Conservation (phyloP, 495 filamentous ascomycete species). For the Elaphomyces granulatus region DNA sequence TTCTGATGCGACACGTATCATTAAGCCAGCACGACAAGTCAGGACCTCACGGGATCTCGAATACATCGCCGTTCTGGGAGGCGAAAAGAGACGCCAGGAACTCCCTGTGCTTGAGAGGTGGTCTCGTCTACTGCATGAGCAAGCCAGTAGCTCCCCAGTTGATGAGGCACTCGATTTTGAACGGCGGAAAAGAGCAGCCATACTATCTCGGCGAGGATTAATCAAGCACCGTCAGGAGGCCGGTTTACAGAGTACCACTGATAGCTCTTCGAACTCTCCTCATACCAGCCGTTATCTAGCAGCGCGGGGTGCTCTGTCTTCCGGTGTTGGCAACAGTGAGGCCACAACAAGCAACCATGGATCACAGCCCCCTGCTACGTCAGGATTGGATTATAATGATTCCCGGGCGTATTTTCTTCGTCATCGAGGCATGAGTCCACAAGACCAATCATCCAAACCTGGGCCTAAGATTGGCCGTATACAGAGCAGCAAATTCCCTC, state of each 20-base stretch:
- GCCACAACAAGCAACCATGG: background rate
- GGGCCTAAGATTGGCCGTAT: conserved; percentile 13
- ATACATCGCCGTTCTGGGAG: too few species aligned
- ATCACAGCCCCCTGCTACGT: background rate
- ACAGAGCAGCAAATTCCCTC: conserved; percentile 17
- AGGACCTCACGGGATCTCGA: too few species aligned
- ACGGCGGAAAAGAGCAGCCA: conserved; percentile 26
- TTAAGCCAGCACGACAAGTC: too few species aligned
- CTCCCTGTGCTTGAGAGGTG: conserved; percentile 28
- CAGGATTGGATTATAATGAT: conserved; percentile 14
- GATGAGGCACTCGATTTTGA: conserved; percentile 31
- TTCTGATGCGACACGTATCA: too few species aligned
- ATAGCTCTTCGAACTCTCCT: conserved; percentile 14
- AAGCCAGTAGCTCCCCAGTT: conserved; percentile 11
- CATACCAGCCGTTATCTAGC: conserved; percentile 27
- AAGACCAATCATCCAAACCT: conserved; percentile 2
- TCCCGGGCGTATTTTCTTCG: conserved; percentile 28
- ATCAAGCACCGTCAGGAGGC: conserved; percentile 5
- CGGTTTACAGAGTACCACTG: background rate
- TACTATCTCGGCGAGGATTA: conserved; percentile 12
- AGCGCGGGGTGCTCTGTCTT: conserved; percentile 22
- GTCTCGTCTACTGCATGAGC: conserved; percentile 22
- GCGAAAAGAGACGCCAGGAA: conserved; percentile 18
- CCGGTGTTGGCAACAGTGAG: conserved; percentile 1
- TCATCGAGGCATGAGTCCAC: conserved; percentile 2